Base-by-base conservation (phyloP, 495 filamentous ascomycete genomes). In the Aspergillus carlsbadensis region DNA sequence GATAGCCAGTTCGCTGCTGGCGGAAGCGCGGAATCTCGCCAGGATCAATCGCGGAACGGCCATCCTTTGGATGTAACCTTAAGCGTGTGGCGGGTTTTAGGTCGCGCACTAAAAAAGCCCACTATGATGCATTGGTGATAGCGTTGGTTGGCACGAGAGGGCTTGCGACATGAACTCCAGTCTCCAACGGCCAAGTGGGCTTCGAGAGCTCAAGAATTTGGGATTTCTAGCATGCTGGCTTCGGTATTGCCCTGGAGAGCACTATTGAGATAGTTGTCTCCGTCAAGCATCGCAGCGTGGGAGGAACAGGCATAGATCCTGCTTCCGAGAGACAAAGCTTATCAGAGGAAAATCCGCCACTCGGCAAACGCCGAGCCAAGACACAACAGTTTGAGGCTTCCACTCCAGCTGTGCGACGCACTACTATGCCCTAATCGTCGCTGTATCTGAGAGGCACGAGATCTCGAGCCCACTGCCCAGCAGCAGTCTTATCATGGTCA, bases 361-460 rank as follows among this genome's bases (percentile, higher is more conserved):
- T 40, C 54, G 54, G 54, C 21, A 37, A 50, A 50, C 45, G 17
- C 54, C 54, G 54, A 56, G 24, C 44, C 43, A 47, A 47, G 53
- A 29, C 26, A 29, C 26, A 29, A 8, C 26, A 4, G 26, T 8
- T 8, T n/a, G n/a, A 29, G 26, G 26, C 26, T 29, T 29, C 26
- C 26, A n/a, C n/a, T n/a, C n/a, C n/a, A n/a, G n/a, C 26, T 4
- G 4, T 29, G 26, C 8, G 26, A 29, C 8, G 8, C 26, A 29
- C 26, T 29, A n/a, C 11, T 21, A 4, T 46, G 43, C 43, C 43
- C 43, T 46, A 46, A 46, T 46, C 45, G 11, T 33, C 14, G 33
- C 33, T 15, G 13, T 22, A 42, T 24, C 42, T 45, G 42, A 13
- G 22, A 45, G 35, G 26, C 42, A 45, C 22, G 26, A 24, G 21